A percentile compares a stretch with the other conserved stretches of the same genome.
Conservation (phyloP, 1,284 basidiomycete genomes). For the Trichosporon coremiiforme region DNA sequence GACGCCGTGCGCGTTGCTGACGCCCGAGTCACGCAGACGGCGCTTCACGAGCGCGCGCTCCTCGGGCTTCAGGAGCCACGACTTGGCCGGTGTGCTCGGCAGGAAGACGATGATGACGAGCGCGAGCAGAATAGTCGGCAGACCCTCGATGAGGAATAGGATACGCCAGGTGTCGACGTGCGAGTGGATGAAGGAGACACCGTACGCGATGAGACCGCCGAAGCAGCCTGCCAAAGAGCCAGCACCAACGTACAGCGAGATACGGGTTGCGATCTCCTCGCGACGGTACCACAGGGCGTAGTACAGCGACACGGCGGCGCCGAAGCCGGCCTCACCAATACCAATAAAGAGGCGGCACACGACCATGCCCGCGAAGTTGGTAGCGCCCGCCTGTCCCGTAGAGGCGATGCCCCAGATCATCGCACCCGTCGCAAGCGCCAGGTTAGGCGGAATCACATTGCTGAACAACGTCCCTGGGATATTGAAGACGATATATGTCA, state of each 20-base stretch:
- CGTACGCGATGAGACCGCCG: slow-evolving; percentile 35
- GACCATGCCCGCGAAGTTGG: slow-evolving; percentile 39
- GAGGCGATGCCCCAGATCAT: slow-evolving; percentile 47
- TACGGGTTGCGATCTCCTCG: slow-evolving; percentile 48
- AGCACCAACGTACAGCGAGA: slow-evolving; percentile 51
- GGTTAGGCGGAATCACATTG: slow-evolving; percentile 28
- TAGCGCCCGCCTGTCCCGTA: slow-evolving; percentile 39
- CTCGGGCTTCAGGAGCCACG: slow-evolving; percentile 52
- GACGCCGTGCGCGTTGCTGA: slow-evolving; percentile 21
- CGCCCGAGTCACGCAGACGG: slow-evolving; percentile 21
- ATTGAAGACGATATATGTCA: slow-evolving; percentile 42
- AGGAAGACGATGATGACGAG: slow-evolving; percentile 65
- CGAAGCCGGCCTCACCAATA: slow-evolving; percentile 47
- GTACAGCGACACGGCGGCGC: slow-evolving; percentile 41
- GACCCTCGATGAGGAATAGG: slow-evolving; percentile 29
- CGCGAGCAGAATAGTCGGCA: slow-evolving; percentile 62
- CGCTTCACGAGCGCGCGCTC: slow-evolving; percentile 12
- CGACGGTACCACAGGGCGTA: slow-evolving; percentile 48
- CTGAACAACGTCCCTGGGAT: slow-evolving; percentile 51
- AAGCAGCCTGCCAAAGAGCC: slow-evolving; percentile 41
- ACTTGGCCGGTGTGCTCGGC: slow-evolving; percentile 74
- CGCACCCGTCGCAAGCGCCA: slow-evolving; percentile 39
- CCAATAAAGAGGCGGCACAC: slow-evolving; percentile 51
- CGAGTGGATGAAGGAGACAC: slow-evolving; percentile 31
- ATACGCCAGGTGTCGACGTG: slow-evolving; percentile 28